Percentiles rank a stretch among this genome's conserved stretches.
phyloP scores from a whole-genome alignment of 768 basidiomycete species.

The Pholiota microspora region DNA sequence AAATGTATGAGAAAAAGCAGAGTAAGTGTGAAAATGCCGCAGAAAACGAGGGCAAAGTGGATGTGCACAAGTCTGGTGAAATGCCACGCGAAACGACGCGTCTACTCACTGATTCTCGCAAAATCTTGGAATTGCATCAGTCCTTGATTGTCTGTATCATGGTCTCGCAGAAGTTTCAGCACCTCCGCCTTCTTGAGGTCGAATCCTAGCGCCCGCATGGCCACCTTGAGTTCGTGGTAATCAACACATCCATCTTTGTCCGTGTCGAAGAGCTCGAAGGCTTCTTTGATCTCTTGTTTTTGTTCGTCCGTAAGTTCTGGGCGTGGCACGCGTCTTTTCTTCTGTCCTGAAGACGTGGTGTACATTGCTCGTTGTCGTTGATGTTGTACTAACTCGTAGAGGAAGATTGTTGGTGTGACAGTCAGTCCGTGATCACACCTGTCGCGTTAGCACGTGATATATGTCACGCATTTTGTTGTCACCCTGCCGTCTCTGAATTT shows the following conservation, averaged over 20 bases:
- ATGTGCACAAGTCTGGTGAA: background rate
- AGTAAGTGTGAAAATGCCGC: background rate
- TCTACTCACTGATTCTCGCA: constrained; percentile 81
- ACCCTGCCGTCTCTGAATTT: too few species aligned
- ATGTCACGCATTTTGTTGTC: background rate
- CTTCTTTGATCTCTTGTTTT: constrained; percentile 96
- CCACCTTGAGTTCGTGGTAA: constrained; percentile 99
- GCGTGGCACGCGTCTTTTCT: constrained; percentile 69
- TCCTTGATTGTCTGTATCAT: constrained; percentile 78
- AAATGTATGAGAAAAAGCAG: constrained; percentile 3
- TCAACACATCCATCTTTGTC: constrained; percentile 97
- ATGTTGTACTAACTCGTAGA: too few species aligned
- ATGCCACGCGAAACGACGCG: constrained; percentile 4
- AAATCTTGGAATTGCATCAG: constrained; percentile 95
- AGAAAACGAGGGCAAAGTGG: background rate
- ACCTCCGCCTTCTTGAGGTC: constrained; percentile 99
- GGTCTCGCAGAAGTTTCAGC: constrained; percentile 87
- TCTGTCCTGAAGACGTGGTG: constrained; percentile 66
- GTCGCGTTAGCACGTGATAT: constrained; percentile 21
- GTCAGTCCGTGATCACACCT: constrained; percentile 10
- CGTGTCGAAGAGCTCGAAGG: constrained; percentile 98
- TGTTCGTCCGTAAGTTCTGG: constrained; percentile 88
- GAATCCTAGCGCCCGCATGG: constrained; percentile 96
- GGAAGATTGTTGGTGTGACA: constrained; percentile 13
- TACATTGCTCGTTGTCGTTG: constrained; percentile 42